These are phyloP conservation scores for Debaryomycetaceae sp. DNA, from an alignment of 1,139 yeast species.

Conservation along the genomic window DNA sequence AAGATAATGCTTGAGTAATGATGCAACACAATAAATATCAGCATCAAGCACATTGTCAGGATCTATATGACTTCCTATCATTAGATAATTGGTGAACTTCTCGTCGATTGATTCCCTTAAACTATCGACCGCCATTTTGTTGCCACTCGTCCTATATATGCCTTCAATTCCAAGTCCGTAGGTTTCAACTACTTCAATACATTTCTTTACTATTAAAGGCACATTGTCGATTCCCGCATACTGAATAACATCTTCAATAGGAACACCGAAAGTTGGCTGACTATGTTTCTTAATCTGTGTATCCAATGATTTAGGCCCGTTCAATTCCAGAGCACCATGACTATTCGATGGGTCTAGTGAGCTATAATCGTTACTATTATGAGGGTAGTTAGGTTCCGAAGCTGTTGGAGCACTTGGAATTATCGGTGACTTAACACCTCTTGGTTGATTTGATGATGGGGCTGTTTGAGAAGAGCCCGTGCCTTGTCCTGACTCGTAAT, in stretches of 20 bases:
- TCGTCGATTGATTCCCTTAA: constrained; percentile 70
- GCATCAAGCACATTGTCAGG: constrained; percentile 54
- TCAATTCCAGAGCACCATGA: constrained; percentile 24
- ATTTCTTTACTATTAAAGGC: constrained; percentile 85
- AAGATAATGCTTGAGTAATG: constrained; percentile 66
- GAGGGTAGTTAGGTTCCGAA: constrained; percentile 1
- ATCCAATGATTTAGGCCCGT: constrained; percentile 41
- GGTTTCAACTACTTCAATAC: constrained; percentile 80
- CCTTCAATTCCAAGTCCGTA: constrained; percentile 87
- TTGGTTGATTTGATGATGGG: neutral
- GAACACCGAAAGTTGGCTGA: constrained; percentile 75
- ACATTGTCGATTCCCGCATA: constrained; percentile 84
- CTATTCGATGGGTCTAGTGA: constrained; percentile 40
- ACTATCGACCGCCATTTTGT: constrained; percentile 67
- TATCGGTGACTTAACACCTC: neutral
- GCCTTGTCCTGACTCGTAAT: neutral
- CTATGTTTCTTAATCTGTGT: constrained; percentile 24
- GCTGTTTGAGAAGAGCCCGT: neutral
- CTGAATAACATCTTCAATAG: constrained; percentile 70
- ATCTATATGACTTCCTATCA: constrained; percentile 42
- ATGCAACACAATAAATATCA: constrained; percentile 70
- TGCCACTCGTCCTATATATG: constrained; percentile 82
- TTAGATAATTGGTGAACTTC: constrained; percentile 63
- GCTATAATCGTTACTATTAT: constrained; percentile 13
- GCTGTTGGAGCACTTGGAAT: neutral